These are phyloP conservation scores for Penstemon davidsonii DNA, from an alignment of 257 asterid species.

Conservation along the genomic window DNA sequence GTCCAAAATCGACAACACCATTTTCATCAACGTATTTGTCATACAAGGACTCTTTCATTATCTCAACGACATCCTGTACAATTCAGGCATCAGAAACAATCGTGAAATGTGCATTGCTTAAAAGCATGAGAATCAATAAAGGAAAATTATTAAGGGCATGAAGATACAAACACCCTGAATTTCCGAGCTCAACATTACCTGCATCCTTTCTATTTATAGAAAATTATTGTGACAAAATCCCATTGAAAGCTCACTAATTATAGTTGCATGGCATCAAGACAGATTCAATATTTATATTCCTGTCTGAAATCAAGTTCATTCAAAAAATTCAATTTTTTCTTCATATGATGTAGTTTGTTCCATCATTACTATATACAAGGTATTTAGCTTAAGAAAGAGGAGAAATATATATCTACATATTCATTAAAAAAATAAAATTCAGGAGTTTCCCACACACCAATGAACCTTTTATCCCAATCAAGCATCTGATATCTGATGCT, in stretches of 20 bases:
- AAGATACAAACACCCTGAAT: background rate
- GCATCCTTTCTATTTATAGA: no score
- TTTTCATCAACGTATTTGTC: conserved; percentile 93
- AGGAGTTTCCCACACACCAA: background rate
- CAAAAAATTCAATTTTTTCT: no score
- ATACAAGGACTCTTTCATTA: conserved; percentile 95
- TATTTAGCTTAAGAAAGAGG: background rate
- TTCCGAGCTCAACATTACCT: background rate
- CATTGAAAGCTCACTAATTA: no score
- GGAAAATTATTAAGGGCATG: conserved; percentile 5
- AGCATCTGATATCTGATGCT: background rate
- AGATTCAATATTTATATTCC: no score
- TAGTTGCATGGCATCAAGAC: no score
- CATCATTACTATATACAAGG: no score
- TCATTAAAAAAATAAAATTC: background rate
- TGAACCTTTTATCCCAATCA: background rate
- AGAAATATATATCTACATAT: no score
- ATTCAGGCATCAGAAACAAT: conserved; percentile 28
- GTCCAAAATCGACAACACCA: conserved; percentile 89
- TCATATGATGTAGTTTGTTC: no score
- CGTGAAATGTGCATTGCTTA: conserved; percentile 3
- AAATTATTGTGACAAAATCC: no score
- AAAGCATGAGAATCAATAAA: conserved; percentile 18
- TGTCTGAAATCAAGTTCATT: no score
- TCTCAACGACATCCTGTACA: conserved; percentile 88